These are phyloP conservation scores for Flueggea neowawraea DNA, from an alignment of 441 rosid genomes.

Conservation along the genomic window DNA sequence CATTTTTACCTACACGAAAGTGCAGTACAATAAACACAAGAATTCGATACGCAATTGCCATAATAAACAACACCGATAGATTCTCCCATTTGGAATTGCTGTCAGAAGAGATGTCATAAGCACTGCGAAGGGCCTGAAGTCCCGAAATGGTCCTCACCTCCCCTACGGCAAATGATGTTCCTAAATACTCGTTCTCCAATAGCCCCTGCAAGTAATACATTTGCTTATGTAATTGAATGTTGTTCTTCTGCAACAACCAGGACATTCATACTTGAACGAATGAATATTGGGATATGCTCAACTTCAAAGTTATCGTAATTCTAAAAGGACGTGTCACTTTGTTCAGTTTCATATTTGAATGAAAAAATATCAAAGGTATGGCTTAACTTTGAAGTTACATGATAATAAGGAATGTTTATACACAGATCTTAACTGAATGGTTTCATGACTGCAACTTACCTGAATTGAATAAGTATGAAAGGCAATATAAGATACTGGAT, in stretches of 20 bases:
- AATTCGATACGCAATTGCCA: constrained; percentile 78
- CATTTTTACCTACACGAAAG: constrained; percentile 55
- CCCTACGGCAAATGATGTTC: constrained; percentile 83
- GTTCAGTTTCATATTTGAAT: not conserved
- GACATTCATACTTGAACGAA: too few species aligned
- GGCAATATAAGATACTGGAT: constrained; percentile 82
- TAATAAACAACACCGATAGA: constrained; percentile 65
- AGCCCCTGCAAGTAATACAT: constrained; percentile 50
- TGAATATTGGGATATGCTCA: too few species aligned
- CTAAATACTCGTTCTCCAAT: constrained; percentile 92
- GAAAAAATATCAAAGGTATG: not conserved
- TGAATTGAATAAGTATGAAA: constrained; percentile 92
- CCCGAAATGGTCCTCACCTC: constrained; percentile 93
- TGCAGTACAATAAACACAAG: constrained; percentile 60
- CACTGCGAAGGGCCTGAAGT: constrained; percentile 62
- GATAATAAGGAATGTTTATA: not conserved
- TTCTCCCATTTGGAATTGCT: constrained; percentile 85
- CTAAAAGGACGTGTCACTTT: too few species aligned
- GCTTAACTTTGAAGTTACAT: too few species aligned
- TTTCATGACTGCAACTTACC: constrained; percentile 36
- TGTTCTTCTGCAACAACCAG: too few species aligned
- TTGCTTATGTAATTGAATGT: too few species aligned
- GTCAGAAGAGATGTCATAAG: constrained; percentile 76
- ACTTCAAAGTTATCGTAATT: too few species aligned
- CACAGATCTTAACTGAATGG: not conserved